phyloP scores from a whole-genome alignment of 108 stramenopile genomes.

The Cafeteria roenbergensis region DNA sequence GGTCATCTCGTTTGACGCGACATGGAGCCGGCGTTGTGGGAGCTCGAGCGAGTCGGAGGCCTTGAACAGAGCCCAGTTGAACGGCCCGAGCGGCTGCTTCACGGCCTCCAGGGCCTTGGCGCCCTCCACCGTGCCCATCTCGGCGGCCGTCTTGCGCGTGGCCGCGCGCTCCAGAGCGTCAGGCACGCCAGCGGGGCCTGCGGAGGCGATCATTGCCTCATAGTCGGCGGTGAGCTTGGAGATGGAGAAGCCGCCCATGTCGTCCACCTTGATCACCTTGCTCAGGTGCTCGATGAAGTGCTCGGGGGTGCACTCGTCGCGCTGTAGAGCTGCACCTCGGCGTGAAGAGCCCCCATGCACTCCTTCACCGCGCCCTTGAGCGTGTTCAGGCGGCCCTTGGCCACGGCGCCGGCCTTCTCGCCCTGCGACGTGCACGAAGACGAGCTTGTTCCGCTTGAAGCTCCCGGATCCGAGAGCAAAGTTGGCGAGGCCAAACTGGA shows the following conservation, averaged over 20 bases:
- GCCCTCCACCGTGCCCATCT: not conserved
- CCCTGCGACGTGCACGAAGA: not conserved
- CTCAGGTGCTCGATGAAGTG: not conserved
- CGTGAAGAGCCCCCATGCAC: not conserved
- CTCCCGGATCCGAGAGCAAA: not conserved
- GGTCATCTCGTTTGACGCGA: not conserved
- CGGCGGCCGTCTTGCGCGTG: not conserved
- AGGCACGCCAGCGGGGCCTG: not conserved
- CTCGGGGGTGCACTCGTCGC: not conserved
- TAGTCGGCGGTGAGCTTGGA: not conserved
- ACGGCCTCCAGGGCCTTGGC: not conserved
- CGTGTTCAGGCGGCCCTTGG: not conserved
- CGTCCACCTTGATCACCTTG: not conserved
- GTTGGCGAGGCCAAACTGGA: not conserved
- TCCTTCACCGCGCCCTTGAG: not conserved
- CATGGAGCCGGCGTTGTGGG: not conserved
- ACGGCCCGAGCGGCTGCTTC: not conserved
- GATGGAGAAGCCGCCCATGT: not conserved
- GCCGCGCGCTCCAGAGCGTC: not conserved
- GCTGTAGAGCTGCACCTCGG: not conserved
- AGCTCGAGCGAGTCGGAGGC: not conserved
- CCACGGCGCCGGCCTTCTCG: not conserved
- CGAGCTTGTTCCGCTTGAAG: not conserved
- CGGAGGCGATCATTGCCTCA: not conserved
- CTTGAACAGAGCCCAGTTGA: not conserved